phyloP scores from a whole-genome alignment of 1,284 basidiomycete species.

The Vanrija sp. region DNA sequence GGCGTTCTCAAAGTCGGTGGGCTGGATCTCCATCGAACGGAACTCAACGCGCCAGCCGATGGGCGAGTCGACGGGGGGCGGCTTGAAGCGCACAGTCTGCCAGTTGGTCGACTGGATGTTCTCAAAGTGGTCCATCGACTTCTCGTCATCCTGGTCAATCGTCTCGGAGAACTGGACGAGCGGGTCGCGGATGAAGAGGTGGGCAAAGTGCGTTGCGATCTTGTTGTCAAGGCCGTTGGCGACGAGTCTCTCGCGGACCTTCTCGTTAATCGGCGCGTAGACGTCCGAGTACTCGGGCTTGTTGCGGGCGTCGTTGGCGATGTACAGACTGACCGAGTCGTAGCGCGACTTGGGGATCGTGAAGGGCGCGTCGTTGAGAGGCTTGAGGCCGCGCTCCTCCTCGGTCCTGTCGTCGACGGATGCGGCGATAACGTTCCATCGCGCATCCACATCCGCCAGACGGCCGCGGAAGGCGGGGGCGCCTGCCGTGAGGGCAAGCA shows the following conservation, averaged over 20 bases:
- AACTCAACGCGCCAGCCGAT: constrained; percentile 99
- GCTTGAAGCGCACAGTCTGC: constrained; percentile 99
- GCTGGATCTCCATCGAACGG: constrained; percentile 96
- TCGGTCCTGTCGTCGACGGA: constrained; percentile 95
- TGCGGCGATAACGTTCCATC: constrained; percentile 97
- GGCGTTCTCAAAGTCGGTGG: constrained; percentile 99
- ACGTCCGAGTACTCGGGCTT: constrained; percentile 92
- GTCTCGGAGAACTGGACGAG: constrained; percentile 93
- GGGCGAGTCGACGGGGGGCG: constrained; percentile 81
- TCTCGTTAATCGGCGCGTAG: constrained; percentile 70
- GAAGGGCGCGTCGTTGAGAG: constrained; percentile 67
- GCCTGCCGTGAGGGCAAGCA: constrained; percentile 90
- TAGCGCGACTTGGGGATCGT: constrained; percentile 93
- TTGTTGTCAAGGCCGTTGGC: constrained; percentile 78
- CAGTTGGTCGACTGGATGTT: constrained; percentile 99
- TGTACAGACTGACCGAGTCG: constrained; percentile 91
- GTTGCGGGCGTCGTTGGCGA: constrained; percentile 81
- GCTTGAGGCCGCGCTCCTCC: constrained; percentile 88
- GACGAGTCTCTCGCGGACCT: constrained; percentile 66
- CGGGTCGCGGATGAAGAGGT: constrained; percentile 97
- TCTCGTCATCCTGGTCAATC: constrained; percentile 82
- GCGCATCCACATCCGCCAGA: constrained; percentile 91
- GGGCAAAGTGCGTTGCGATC: constrained; percentile 86
- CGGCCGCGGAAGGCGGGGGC: constrained; percentile 93
- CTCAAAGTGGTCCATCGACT: constrained; percentile 95